These are phyloP conservation scores for Acorus calamus DNA, from an alignment of 106 monocot genomes.

Conservation along the genomic window DNA sequence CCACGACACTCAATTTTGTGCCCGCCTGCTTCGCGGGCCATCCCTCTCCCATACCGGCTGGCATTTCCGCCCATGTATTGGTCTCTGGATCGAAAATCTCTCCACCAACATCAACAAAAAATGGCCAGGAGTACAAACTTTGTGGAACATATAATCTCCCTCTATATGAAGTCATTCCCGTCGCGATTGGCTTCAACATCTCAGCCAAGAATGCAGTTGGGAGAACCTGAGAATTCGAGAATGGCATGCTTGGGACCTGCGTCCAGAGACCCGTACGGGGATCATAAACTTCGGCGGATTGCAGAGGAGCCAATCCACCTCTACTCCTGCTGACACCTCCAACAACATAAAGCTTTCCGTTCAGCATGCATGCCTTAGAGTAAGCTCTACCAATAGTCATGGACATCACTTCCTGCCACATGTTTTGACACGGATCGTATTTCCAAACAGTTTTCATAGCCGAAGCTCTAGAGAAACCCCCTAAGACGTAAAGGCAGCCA, in stretches of 20 bases:
- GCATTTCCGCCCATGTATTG: slow-evolving; percentile 67
- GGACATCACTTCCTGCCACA: slow-evolving; percentile 64
- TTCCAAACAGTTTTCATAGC: slow-evolving; percentile 66
- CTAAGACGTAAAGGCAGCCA: slow-evolving; percentile 86
- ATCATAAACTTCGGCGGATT: slow-evolving; percentile 81
- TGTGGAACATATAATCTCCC: slow-evolving; percentile 72
- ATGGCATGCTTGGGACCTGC: slow-evolving; percentile 62
- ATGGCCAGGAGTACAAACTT: slow-evolving; percentile 80
- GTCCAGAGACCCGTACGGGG: slow-evolving; percentile 51
- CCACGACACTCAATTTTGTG: slow-evolving; percentile 70
- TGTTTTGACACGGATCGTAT: slow-evolving; percentile 58
- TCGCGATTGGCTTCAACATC: slow-evolving; percentile 80
- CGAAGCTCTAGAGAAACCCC: slow-evolving; percentile 51
- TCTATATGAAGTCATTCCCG: slow-evolving; percentile 73
- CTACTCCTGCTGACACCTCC: slow-evolving; percentile 61
- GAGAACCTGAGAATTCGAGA: slow-evolving; percentile 41
- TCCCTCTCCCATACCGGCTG: slow-evolving; percentile 86
- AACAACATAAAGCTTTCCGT: slow-evolving; percentile 75
- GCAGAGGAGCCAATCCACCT: slow-evolving; percentile 54
- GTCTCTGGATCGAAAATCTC: slow-evolving; percentile 69
- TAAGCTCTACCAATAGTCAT: slow-evolving; percentile 70
- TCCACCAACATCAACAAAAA: slow-evolving; percentile 84
- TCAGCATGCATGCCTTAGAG: slow-evolving; percentile 60
- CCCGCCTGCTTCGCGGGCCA: slow-evolving; percentile 90
- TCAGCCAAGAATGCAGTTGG: slow-evolving; percentile 75